Evolutionary conservation across 2,329 filamentous ascomycete genomes (phyloP), one percentile per base, ranked within the genome.

Genomic region (Botrytis aclada): DNA sequence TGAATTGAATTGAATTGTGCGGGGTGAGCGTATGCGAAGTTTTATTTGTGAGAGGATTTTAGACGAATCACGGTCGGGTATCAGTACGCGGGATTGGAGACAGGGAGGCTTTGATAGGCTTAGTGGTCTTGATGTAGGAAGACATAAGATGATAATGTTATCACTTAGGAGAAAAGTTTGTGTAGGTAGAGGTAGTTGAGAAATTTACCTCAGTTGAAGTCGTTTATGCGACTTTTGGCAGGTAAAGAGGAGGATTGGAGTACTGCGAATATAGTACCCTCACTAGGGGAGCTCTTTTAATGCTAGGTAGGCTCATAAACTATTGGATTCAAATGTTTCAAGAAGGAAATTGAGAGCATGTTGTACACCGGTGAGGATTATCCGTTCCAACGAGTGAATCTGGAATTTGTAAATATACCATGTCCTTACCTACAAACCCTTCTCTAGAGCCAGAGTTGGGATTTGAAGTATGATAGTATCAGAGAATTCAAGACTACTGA

Each of bases 241-340:
- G 25, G 12, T 5, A 7, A 54, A 2, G 22, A n/a, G 47, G 47
- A 16, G 25, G n/a, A 54, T 54, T 1, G 25, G 5, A 54, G 12
- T 3, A 54, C 25, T 25, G 12, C 0, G 7, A 54, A 54, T 16
- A n/a, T 16, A 6, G 12, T 2, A 14, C 16, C 4, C n/a, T 54
- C 10, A n/a, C 10, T 6, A 7, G 12, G 1, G 14, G 25, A n/a
- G 1, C 47, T 51, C 47, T 16, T 0, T 7, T 47, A 4, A 22
- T 22, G 12, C 12, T n/a, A 2, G 1, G 1, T n/a, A n/a, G 0
- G 16, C 25, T 54, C 2, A n/a, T 3, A n/a, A 51, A n/a, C 4
- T 14, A n/a, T n/a, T n/a, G 4, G 25, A 25, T n/a, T 43, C 0
- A 4, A 14, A 25, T n/a, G 4, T 14, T 6, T 6, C 6, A 3